phyloP scores from a whole-genome alignment of 2,329 filamentous ascomycete species.

The Lecanoromycetidae sp. region DNA sequence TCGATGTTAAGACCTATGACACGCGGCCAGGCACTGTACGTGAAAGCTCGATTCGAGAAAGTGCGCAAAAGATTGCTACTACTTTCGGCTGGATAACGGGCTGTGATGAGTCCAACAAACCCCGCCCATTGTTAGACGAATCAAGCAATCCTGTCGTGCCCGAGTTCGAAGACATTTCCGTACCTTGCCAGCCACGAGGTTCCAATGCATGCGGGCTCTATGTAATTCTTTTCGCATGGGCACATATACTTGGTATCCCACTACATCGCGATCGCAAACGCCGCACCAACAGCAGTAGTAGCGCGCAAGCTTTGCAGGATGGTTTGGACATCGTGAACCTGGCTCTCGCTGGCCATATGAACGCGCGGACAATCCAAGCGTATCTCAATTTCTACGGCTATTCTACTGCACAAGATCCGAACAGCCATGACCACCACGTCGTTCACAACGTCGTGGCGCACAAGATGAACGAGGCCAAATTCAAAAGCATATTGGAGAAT shows the following conservation, averaged over 20 bases:
- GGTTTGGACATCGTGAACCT: slow-evolving; percentile 12
- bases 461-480: not conserved
- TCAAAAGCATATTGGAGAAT: not conserved
- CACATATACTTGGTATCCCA: not conserved
- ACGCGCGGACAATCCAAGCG: slow-evolving; percentile 11
- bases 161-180: not conserved
- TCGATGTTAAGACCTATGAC: not conserved
- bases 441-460: not conserved
- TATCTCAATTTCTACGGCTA: slow-evolving; percentile 11
- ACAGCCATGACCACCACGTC: not conserved
- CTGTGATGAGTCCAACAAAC: too few species aligned
- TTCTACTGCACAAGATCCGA: not conserved
- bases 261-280: not conserved
- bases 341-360: slow-evolving; percentile 8
- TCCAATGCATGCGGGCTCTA: not conserved
- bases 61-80: not conserved
- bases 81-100: not conserved
- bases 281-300: too few species aligned
- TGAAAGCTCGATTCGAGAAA: not conserved
- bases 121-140: too few species aligned
- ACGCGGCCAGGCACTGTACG: not conserved
- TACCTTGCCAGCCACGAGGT: not conserved
- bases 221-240: not conserved
- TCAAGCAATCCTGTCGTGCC: too few species aligned
- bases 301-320: too few species aligned